These are phyloP conservation scores for Globisporangium megalacanthum DNA, from an alignment of 352 stramenopile species.

Conservation along the genomic window DNA sequence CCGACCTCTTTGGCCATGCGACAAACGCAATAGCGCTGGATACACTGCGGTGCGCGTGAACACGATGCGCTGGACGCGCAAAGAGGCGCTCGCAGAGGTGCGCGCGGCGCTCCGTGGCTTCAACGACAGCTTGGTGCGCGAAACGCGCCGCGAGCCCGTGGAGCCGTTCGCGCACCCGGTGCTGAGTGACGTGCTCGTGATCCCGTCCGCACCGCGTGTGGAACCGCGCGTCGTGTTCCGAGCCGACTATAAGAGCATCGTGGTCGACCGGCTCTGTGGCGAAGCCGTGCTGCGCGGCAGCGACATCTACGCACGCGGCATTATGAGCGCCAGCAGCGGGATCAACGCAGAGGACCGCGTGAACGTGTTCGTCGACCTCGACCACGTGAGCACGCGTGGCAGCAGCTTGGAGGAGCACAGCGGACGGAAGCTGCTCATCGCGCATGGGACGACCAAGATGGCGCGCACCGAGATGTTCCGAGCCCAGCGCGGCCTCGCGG, in stretches of 20 bases:
- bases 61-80: slow-evolving; percentile 47
- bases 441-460: slow-evolving; percentile 64
- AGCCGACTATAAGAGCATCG: slow-evolving; percentile 46
- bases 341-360: slow-evolving; percentile 75
- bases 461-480: slow-evolving; percentile 77
- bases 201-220: slow-evolving; percentile 46
- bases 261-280: slow-evolving; percentile 90
- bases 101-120: slow-evolving; percentile 41
- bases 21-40: slow-evolving; percentile 28
- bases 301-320: slow-evolving; percentile 90
- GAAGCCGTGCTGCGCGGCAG: slow-evolving; percentile 92
- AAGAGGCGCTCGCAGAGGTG: slow-evolving; percentile 47
- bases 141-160: slow-evolving; percentile 32
- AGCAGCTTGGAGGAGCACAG: slow-evolving; percentile 62
- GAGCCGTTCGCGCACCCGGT: slow-evolving; percentile 29
- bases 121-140: slow-evolving; percentile 40
- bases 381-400: slow-evolving; percentile 72
- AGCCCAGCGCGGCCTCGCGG: slow-evolving; percentile 50
- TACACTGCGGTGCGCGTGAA: slow-evolving; percentile 83
- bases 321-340: slow-evolving; percentile 87
- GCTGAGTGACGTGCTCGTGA: slow-evolving; percentile 60
- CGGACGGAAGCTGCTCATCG: slow-evolving; percentile 79
- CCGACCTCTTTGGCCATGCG: not conserved
- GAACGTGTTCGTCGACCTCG: slow-evolving; percentile 83
- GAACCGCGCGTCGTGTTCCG: slow-evolving; percentile 20